Conservation (phyloP, 768 basidiomycete species). For the Cystofilobasidium capitatum region DNA sequence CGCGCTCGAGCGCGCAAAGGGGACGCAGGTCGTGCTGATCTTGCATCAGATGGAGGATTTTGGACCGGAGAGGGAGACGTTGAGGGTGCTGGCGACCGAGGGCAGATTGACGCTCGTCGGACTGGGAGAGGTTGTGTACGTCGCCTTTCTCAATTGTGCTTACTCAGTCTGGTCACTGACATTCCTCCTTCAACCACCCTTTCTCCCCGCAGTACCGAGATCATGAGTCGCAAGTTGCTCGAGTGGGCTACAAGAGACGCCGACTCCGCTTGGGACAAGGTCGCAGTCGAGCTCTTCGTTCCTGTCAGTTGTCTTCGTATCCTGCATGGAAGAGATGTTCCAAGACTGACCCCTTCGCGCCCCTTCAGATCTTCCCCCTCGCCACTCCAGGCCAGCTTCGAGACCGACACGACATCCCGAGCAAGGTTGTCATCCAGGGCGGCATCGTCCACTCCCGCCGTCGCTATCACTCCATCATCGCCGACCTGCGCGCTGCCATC, state of each 20-base stretch:
- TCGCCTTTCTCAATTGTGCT: background rate
- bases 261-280: background rate
- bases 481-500: background rate
- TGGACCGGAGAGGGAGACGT: background rate
- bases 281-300: background rate
- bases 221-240: background rate
- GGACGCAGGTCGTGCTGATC: background rate
- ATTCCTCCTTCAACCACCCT: background rate
- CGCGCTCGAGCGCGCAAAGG: background rate
- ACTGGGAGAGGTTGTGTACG: slow-evolving; percentile 2
- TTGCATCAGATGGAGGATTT: background rate
- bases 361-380: background rate
- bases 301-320: background rate
- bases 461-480: background rate
- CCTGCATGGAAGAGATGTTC: background rate
- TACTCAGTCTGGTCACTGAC: background rate
- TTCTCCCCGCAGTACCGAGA: background rate
- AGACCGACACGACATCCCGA: background rate
- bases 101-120: slow-evolving; percentile 2
- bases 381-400: background rate
- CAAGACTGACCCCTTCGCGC: background rate
- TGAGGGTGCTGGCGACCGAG: background rate
- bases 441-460: slow-evolving; percentile 4
- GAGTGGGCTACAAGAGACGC: background rate
- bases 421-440: background rate